Conservation (phyloP, 1,139 yeast species). For the Keqinozyma sinolaborantium region DNA sequence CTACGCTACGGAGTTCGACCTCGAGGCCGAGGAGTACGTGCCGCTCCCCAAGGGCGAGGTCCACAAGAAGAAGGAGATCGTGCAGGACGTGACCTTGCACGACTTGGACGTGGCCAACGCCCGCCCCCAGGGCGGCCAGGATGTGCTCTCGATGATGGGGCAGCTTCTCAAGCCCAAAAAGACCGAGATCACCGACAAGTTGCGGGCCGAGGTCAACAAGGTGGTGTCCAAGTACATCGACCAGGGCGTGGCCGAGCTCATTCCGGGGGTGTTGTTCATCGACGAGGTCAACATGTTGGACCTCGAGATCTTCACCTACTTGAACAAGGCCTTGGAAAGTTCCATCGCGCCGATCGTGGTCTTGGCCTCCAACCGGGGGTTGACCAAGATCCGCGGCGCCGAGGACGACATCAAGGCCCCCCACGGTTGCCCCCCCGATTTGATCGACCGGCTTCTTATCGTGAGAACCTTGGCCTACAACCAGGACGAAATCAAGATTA, state of each 20-base stretch:
- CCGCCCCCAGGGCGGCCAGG: slow-evolving; percentile 98
- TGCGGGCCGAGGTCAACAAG: slow-evolving; percentile 89
- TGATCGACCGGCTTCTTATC: slow-evolving; percentile 84
- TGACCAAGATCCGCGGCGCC: slow-evolving; percentile 88
- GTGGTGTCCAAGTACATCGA: slow-evolving; percentile 95
- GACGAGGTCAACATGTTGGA: slow-evolving; percentile 99
- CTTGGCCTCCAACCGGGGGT: slow-evolving; percentile 91
- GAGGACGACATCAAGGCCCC: slow-evolving; percentile 80
- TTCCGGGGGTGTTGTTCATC: slow-evolving; percentile 95
- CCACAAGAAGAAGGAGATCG: slow-evolving; percentile 96
- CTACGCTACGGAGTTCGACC: slow-evolving; percentile 94
- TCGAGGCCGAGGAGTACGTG: slow-evolving; percentile 98
- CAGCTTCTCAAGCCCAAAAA: slow-evolving; percentile 93
- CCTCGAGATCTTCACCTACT: slow-evolving; percentile 89
- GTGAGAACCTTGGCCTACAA: slow-evolving; percentile 88
- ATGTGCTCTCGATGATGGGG: slow-evolving; percentile 97
- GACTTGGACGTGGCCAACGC: slow-evolving; percentile 96
- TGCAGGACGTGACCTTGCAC: slow-evolving; percentile 94
- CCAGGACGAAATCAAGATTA: slow-evolving; percentile 76
- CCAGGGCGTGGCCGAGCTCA: slow-evolving; percentile 96
- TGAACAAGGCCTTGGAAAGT: slow-evolving; percentile 90
- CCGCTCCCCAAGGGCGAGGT: slow-evolving; percentile 99
- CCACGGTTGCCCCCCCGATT: slow-evolving; percentile 95
- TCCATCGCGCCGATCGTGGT: slow-evolving; percentile 92
- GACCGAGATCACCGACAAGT: slow-evolving; percentile 97